Percentiles rank a stretch among this genome's conserved stretches.
These are phyloP conservation scores for Psilocybe sp. DNA, from an alignment of 768 basidiomycete genomes.

Conservation along the genomic window DNA sequence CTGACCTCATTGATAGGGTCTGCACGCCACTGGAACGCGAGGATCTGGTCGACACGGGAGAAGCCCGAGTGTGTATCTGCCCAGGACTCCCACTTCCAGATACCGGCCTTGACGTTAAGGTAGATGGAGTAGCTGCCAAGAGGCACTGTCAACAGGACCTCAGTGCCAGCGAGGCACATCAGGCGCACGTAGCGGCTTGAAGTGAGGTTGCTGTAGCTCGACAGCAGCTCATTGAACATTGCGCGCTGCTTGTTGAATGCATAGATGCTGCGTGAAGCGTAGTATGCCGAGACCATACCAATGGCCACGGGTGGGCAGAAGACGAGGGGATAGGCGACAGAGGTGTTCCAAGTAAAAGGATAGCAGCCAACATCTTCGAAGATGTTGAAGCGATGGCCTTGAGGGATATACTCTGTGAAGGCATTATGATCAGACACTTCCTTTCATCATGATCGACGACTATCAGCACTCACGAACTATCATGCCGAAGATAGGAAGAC, in stretches of 20 bases:
- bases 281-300: slow-evolving; percentile 35
- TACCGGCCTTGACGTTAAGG: slow-evolving; percentile 27
- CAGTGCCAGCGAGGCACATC: slow-evolving; percentile 49
- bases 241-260: slow-evolving; percentile 38
- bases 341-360: slow-evolving; percentile 47
- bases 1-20: slow-evolving; percentile 16
- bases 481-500: slow-evolving; percentile 50
- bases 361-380: slow-evolving; percentile 57
- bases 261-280: slow-evolving; percentile 36
- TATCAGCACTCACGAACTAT: slow-evolving; percentile 32
- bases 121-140: slow-evolving; percentile 36
- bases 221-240: slow-evolving; percentile 41
- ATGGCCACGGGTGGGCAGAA: slow-evolving; percentile 39
- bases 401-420: slow-evolving; percentile 41
- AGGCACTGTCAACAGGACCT: slow-evolving; percentile 46
- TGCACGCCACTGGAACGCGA: slow-evolving; percentile 40
- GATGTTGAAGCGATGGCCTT: slow-evolving; percentile 61
- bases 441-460: slow-evolving; percentile 11
- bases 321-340: slow-evolving; percentile 41
- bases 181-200: slow-evolving; percentile 51
- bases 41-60: slow-evolving; percentile 38
- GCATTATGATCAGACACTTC: slow-evolving; percentile 7
- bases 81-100: slow-evolving; percentile 50
- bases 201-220: slow-evolving; percentile 39
- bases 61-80: slow-evolving; percentile 47